Evolutionary conservation across 139 green algal species (phyloP).

Genomic region (Nannochloris sp.): DNA sequence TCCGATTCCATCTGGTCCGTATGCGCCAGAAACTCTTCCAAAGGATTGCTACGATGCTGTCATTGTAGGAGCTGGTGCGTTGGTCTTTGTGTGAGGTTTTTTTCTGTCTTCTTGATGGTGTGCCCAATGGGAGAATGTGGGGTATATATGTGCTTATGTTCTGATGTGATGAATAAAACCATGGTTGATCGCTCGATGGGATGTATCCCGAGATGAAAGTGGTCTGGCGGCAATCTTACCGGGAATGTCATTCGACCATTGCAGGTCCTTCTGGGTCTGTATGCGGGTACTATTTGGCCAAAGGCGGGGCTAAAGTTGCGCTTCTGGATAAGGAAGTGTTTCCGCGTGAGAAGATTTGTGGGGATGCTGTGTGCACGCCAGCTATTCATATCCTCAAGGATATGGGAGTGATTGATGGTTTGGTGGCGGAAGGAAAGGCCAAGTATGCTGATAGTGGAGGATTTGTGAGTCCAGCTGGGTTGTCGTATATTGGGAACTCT

Average conservation of each 20-base stretch:
- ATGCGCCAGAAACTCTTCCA: conserved; percentile 49
- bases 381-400: conserved; percentile 62
- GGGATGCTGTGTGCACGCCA: conserved; percentile 66
- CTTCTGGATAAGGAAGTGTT: conserved; percentile 83
- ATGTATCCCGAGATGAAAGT: too few species aligned
- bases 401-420: conserved; percentile 70
- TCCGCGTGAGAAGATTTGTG: conserved; percentile 49
- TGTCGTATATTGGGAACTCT: conserved; percentile 72
- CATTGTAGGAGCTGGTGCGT: conserved; percentile 64
- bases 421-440: conserved; percentile 70
- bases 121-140: too few species aligned
- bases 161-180: too few species aligned
- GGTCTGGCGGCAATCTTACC: too few species aligned
- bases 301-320: conserved; percentile 64
- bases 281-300: conserved; percentile 59
- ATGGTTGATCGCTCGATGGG: too few species aligned
- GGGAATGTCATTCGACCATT: neutral
- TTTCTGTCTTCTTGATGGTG: too few species aligned
- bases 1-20: conserved; percentile 39
- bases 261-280: conserved; percentile 65
- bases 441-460: conserved; percentile 77
- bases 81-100: too few species aligned
- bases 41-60: conserved; percentile 65
- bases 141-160: too few species aligned
- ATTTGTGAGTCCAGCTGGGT: conserved; percentile 62